phyloP scores from a whole-genome alignment of 179 eudicot genomes.

The Camellia oleifera region DNA sequence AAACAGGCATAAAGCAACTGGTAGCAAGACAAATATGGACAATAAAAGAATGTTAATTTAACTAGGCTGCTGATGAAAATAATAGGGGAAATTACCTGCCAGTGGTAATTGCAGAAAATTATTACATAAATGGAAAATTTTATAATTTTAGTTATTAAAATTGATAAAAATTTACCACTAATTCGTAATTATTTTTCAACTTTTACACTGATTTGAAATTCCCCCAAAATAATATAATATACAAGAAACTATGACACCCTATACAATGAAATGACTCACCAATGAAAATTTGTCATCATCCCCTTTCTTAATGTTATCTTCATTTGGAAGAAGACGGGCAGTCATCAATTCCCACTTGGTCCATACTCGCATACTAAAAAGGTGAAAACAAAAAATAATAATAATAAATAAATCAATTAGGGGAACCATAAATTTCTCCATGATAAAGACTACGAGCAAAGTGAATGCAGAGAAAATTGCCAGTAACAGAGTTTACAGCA shows the following conservation, averaged over 20 bases:
- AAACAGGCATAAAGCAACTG: not conserved
- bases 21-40: not conserved
- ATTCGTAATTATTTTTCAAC: too few relatives aligned
- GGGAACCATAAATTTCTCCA: not conserved
- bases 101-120: too few relatives aligned
- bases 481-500: not conserved
- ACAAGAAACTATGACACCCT: not conserved
- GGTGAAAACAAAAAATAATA: not conserved
- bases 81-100: too few relatives aligned
- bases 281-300: slow-evolving; percentile 82
- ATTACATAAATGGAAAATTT: too few relatives aligned
- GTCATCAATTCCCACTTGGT: slow-evolving; percentile 99
- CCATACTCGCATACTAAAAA: slow-evolving; percentile 84
- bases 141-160: too few relatives aligned
- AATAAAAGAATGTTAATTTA: not conserved
- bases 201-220: too few relatives aligned
- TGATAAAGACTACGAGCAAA: not conserved
- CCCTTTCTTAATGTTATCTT: slow-evolving; percentile 76
- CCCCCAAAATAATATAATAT: too few relatives aligned
- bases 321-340: slow-evolving; percentile 79
- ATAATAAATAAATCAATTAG: not conserved
- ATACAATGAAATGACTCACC: slow-evolving; percentile 39
- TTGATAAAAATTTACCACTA: too few relatives aligned
- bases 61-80: not conserved
- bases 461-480: not conserved